phyloP scores from a whole-genome alignment of 495 filamentous ascomycete genomes.

The Durotheca rogersii region DNA sequence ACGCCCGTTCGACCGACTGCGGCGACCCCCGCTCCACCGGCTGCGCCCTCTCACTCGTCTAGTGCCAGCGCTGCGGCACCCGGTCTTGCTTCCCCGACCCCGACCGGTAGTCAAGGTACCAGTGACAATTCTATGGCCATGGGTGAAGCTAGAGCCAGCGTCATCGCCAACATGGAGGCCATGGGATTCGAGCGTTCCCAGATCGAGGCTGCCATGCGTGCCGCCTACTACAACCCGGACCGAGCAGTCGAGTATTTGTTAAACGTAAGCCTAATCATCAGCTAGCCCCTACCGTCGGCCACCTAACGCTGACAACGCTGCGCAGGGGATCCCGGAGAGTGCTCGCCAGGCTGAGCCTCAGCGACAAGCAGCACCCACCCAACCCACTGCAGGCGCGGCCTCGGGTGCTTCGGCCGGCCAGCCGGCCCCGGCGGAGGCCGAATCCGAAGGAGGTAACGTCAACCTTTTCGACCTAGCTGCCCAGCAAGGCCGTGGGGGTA shows the following conservation, averaged over 20 bases:
- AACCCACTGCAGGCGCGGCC: slow-evolving; percentile 41
- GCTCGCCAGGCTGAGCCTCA: slow-evolving; percentile 55
- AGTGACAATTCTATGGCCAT: slow-evolving; percentile 78
- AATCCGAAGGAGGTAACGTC: slow-evolving; percentile 67
- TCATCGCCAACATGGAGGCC: slow-evolving; percentile 92
- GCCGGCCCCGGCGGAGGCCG: slow-evolving; percentile 39
- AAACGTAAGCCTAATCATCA: slow-evolving; percentile 61
- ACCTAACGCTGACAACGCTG: slow-evolving; percentile 11
- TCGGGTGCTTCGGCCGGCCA: slow-evolving; percentile 40
- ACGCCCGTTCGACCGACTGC: slow-evolving; percentile 70
- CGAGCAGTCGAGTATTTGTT: slow-evolving; percentile 95
- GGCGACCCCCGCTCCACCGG: slow-evolving; percentile 58
- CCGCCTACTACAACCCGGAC: slow-evolving; percentile 94
- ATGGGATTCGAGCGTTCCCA: slow-evolving; percentile 91
- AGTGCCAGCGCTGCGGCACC: slow-evolving; percentile 54
- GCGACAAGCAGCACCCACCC: slow-evolving; percentile 38
- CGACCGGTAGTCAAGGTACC: slow-evolving; percentile 39
- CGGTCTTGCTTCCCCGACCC: slow-evolving; percentile 65
- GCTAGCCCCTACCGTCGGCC: background rate
- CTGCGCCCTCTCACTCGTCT: slow-evolving; percentile 54
- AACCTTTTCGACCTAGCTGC: slow-evolving; percentile 96
- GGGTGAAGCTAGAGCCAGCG: slow-evolving; percentile 75
- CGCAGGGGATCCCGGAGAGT: slow-evolving; percentile 85
- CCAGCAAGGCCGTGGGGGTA: slow-evolving; percentile 62
- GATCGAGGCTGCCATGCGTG: slow-evolving; percentile 91